Percentiles rank a stretch among this genome's conserved stretches.
These are phyloP conservation scores for Apiospora rasikravindrae DNA, from an alignment of 2,329 filamentous ascomycete species.

Conservation along the genomic window DNA sequence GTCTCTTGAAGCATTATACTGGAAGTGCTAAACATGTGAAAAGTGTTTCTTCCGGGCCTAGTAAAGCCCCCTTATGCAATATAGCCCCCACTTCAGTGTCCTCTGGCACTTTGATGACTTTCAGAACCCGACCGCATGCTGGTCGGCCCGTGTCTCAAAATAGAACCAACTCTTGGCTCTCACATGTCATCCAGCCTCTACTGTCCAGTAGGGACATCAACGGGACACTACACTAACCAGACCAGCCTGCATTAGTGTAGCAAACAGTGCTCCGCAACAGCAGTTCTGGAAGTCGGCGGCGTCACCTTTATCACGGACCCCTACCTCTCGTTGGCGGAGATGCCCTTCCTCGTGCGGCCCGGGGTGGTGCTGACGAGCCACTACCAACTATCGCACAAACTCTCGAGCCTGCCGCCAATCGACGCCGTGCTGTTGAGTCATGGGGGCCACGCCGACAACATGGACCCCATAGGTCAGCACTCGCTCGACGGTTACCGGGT, in stretches of 20 bases:
- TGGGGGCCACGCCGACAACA: constrained; percentile 56
- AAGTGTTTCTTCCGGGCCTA: background rate
- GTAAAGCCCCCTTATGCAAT: background rate
- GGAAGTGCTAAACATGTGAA: no score
- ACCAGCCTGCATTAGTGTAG: no score
- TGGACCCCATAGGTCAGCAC: constrained; percentile 51
- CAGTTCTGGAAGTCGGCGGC: constrained; percentile 49
- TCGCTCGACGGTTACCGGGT: constrained; percentile 49
- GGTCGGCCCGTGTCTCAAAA: background rate
- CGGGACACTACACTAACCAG: no score
- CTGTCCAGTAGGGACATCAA: no score
- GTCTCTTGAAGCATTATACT: no score
- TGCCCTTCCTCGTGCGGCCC: constrained; percentile 37
- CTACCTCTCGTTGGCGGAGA: constrained; percentile 48
- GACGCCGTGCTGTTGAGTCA: constrained; percentile 56
- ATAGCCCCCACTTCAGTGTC: background rate
- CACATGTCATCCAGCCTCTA: background rate
- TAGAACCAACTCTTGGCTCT: background rate
- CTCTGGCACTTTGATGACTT: background rate
- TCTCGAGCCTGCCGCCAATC: constrained; percentile 48
- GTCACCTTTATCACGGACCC: constrained; percentile 52
- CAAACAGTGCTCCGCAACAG: no score
- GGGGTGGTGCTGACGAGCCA: constrained; percentile 35
- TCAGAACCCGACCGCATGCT: no score
- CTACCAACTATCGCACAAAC: constrained; percentile 41